phyloP scores from a whole-genome alignment of 2,329 filamentous ascomycete species.

The Botrytis medusae region DNA sequence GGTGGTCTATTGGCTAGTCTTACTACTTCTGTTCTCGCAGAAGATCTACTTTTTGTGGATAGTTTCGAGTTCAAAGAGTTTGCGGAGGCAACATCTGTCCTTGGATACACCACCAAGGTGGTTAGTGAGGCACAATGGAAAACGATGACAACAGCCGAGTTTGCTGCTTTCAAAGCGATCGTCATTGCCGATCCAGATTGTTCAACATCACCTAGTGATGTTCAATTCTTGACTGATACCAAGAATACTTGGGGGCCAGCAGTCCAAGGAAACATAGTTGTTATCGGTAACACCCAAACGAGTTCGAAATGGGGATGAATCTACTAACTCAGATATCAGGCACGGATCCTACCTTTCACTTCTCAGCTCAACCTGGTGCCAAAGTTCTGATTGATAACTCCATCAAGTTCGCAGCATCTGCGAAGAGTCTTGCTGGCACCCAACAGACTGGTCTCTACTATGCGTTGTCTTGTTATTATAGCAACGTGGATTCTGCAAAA shows the following conservation, averaged over 20 bases:
- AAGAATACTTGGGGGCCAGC: constrained; percentile 45
- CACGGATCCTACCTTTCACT: constrained; percentile 39
- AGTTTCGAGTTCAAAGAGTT: constrained; percentile 38
- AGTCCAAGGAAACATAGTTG: constrained; percentile 44
- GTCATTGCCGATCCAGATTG: constrained; percentile 44
- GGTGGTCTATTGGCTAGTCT: constrained; percentile 27
- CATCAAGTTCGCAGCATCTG: constrained; percentile 42
- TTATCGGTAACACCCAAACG: constrained; percentile 40
- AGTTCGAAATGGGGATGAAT: not conserved
- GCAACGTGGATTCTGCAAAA: constrained; percentile 32
- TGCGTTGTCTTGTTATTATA: constrained; percentile 47
- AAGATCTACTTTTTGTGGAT: constrained; percentile 40
- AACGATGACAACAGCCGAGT: constrained; percentile 45
- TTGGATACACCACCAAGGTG: constrained; percentile 39
- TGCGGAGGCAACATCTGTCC: constrained; percentile 25
- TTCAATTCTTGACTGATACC: constrained; percentile 44
- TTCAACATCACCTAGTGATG: constrained; percentile 37
- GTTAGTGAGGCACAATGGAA: constrained; percentile 43
- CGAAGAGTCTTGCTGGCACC: constrained; percentile 26
- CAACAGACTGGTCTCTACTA: constrained; percentile 44
- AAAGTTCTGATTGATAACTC: constrained; percentile 43
- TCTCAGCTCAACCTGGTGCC: constrained; percentile 36
- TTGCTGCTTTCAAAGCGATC: constrained; percentile 48
- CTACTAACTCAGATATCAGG: constrained; percentile 14
- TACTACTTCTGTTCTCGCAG: constrained; percentile 30